Evolutionary conservation across 208 protist genomes (phyloP), one percentile per base, ranked within the genome.

Genomic region (Acanthamoeba lenticulata): DNA sequence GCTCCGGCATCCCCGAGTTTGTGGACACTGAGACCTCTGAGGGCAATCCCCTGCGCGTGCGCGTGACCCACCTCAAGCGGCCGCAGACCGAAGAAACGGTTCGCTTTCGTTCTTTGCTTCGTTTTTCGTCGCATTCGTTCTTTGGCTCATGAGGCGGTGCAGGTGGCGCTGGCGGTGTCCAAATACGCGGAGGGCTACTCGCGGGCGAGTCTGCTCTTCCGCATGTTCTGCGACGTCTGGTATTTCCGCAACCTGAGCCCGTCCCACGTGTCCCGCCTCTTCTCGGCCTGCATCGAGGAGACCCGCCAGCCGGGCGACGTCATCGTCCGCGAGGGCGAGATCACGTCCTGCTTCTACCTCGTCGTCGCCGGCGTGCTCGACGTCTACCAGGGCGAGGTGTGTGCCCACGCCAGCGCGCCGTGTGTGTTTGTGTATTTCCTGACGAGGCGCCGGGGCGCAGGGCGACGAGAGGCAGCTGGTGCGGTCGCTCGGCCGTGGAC

Each of bases 171-270:
- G 62, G 62, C 62, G 32, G 44, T 85, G 24, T 85, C 74, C 74
- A 85, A 85, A 38, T 85, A 85, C 21, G n/a, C 17, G 11, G 42
- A 55, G n/a, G 74, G 74, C 44, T 85, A 85, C 74, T 45, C 74
- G n/a, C 38, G 44, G 4, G 74, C 74, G 42, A 52, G n/a, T n/a
- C 36, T 45, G 42, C 74, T 85, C 9, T 85, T 85, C 32, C 44
- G 19, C 2, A 85, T 85, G 74, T 85, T 85, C 44, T 85, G 74
- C 44, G 74, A 85, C 74, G 44, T 85, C 11, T 85, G 74, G 74
- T 85, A 85, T n/a, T 85, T 85, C 44, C 38, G 74, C 42, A 85
- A 85, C 32, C 38, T 85, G 17, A 85, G 74, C 42, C 74, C 74
- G 17, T 11, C 38, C 11, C 27, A 38, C n/a, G 44, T 85, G 42